Conservation (phyloP, 2,329 filamentous ascomycete species). For the Capronia coronata region DNA sequence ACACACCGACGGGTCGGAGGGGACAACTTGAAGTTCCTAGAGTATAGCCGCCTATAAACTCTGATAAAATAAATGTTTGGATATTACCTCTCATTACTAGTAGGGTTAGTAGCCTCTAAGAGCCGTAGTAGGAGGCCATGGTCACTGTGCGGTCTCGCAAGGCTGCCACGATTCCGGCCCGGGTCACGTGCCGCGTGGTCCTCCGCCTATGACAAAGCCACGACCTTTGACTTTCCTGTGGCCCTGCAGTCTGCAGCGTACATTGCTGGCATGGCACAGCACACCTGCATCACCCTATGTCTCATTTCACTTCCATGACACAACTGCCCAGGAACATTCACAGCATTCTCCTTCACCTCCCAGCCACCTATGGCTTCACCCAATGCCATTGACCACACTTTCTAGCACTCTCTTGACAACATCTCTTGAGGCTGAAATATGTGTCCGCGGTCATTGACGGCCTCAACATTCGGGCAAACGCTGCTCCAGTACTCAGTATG, state of each 20-base stretch:
- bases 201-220: not conserved
- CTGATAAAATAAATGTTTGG: no score
- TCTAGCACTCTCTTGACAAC: not conserved
- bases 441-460: conserved; percentile 4
- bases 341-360: not conserved
- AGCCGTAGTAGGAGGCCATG: no score
- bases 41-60: no score
- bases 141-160: not conserved
- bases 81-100: no score
- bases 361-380: not conserved
- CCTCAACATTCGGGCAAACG: conserved; percentile 1
- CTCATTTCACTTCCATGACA: not conserved
- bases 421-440: conserved; percentile 11
- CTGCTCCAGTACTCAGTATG: conserved; percentile 13
- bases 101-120: no score
- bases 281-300: not conserved
- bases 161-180: conserved; percentile 1
- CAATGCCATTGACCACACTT: not conserved
- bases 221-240: not conserved
- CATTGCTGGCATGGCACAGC: not conserved
- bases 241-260: no score
- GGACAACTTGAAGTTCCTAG: no score
- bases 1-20: no score
- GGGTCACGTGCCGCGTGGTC: not conserved
- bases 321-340: not conserved